Percentiles rank a stretch among this genome's conserved stretches.
Evolutionary conservation across 805 yeast genomes (phyloP).

Genomic region (Candida sithepensis): DNA sequence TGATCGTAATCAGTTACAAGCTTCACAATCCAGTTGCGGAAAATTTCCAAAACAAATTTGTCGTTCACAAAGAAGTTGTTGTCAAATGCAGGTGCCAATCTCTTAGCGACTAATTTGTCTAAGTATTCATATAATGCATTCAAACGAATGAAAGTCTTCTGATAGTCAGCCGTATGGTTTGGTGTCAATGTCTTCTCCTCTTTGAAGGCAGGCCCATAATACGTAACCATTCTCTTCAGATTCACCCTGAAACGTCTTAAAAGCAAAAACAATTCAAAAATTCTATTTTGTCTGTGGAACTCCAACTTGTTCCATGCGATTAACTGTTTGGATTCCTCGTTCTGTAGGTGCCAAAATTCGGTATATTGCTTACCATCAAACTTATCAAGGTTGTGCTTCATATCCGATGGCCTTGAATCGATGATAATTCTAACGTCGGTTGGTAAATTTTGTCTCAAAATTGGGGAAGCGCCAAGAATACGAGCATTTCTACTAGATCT

Average conservation of each 20-base stretch:
- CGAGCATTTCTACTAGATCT: background rate
- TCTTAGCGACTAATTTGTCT: conserved; percentile 21
- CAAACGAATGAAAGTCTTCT: conserved; percentile 27
- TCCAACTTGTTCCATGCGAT: conserved; percentile 25
- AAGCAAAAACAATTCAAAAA: conserved; percentile 28
- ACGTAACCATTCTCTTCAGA: conserved; percentile 23
- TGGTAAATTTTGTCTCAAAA: conserved; percentile 16
- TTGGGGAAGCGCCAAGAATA: conserved; percentile 4
- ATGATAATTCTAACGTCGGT: conserved; percentile 20
- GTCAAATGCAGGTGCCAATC: conserved; percentile 28
- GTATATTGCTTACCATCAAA: conserved; percentile 24
- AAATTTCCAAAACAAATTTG: conserved; percentile 19
- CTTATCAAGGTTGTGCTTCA: conserved; percentile 18
- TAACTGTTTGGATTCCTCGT: conserved; percentile 20
- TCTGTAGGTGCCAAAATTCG: conserved; percentile 28
- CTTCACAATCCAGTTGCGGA: conserved; percentile 25
- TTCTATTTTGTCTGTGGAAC: conserved; percentile 27
- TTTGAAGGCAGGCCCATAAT: conserved; percentile 27
- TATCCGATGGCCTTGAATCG: conserved; percentile 25
- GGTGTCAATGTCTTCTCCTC: conserved; percentile 16
- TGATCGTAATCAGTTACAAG: conserved; percentile 24
- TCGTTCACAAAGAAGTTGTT: conserved; percentile 28
- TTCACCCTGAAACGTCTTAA: conserved; percentile 26
- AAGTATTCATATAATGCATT: conserved; percentile 22
- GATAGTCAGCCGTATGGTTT: conserved; percentile 19